These are phyloP conservation scores for Annulohypoxylon truncatum DNA, from an alignment of 2,329 filamentous ascomycete species.

Conservation along the genomic window DNA sequence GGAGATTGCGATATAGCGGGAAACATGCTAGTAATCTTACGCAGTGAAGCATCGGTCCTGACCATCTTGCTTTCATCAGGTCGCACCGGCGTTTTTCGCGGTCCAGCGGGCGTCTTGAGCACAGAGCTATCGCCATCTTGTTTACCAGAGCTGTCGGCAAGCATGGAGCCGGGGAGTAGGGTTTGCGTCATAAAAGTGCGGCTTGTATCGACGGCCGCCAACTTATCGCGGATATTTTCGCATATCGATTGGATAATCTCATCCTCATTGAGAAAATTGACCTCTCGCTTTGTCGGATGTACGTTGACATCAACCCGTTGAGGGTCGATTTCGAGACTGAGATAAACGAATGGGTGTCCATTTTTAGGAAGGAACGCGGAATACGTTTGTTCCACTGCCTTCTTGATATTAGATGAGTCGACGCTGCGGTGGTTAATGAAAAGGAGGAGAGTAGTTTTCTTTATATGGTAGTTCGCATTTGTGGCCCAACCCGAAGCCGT, in stretches of 20 bases:
- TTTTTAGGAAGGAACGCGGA: slow-evolving; percentile 89
- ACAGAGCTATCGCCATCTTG: slow-evolving; percentile 46
- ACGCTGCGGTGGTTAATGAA: slow-evolving; percentile 98
- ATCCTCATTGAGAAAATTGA: slow-evolving; percentile 97
- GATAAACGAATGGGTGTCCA: slow-evolving; percentile 92
- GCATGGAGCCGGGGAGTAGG: slow-evolving; percentile 75
- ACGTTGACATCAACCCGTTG: slow-evolving; percentile 95
- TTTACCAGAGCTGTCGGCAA: slow-evolving; percentile 46
- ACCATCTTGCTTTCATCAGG: slow-evolving; percentile 89
- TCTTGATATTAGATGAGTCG: slow-evolving; percentile 88
- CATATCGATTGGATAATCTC: slow-evolving; percentile 92
- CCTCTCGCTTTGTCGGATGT: slow-evolving; percentile 95
- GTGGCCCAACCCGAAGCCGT: slow-evolving; percentile 83
- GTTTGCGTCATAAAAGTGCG: slow-evolving; percentile 95
- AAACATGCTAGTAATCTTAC: slow-evolving; percentile 98
- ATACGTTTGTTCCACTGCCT: slow-evolving; percentile 91
- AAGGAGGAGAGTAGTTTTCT: slow-evolving; percentile 85
- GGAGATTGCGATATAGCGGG: slow-evolving; percentile 62
- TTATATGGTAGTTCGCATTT: slow-evolving; percentile 94
- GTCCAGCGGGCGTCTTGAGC: slow-evolving; percentile 51
- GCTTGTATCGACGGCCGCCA: slow-evolving; percentile 91
- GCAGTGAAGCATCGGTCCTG: slow-evolving; percentile 85
- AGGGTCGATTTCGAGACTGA: slow-evolving; percentile 93
- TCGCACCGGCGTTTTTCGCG: slow-evolving; percentile 61
- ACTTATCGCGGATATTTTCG: slow-evolving; percentile 78